These are phyloP conservation scores for Moesziomyces antarcticus DNA, from an alignment of 1,284 basidiomycete genomes.

Conservation along the genomic window DNA sequence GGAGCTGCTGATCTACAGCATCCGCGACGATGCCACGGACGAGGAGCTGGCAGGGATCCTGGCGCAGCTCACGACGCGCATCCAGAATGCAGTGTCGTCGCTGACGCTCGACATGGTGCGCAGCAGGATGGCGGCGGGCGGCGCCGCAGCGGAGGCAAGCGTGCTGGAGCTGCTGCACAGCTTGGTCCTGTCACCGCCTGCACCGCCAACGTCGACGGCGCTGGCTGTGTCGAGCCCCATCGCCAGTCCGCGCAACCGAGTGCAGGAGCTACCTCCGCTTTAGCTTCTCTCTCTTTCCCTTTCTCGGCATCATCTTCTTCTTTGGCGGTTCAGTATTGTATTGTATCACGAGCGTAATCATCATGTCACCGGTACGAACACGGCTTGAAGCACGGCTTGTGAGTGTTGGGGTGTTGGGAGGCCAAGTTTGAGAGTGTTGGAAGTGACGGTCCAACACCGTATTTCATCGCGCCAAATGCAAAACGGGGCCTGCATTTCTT, in stretches of 20 bases:
- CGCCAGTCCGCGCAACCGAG: constrained; percentile 24
- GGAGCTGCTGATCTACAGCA: constrained; percentile 58
- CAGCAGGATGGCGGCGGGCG: constrained; percentile 15
- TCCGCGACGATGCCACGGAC: constrained; percentile 66
- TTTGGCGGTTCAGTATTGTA: not conserved
- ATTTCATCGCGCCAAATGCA: not conserved
- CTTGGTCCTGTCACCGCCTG: constrained; percentile 21
- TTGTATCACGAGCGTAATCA: constrained; percentile 1
- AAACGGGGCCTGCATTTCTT: not conserved
- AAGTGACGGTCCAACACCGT: not conserved
- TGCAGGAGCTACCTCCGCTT: constrained; percentile 28
- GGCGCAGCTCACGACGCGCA: constrained; percentile 62
- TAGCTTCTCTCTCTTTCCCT: no score
- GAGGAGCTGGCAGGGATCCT: constrained; percentile 61
- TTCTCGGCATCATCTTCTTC: not conserved
- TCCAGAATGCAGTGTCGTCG: constrained; percentile 55
- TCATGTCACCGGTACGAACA: no score
- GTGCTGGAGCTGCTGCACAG: constrained; percentile 32
- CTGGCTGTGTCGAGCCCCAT: constrained; percentile 9
- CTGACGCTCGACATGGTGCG: constrained; percentile 39
- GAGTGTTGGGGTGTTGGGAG: no score
- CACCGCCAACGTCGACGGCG: not conserved
- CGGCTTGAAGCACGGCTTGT: no score
- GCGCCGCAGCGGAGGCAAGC: constrained; percentile 17
- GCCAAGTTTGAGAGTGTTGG: not conserved